Evolutionary conservation across 495 filamentous ascomycete species (phyloP), one percentile per base, ranked within the genome.

Genomic region (Xylaria castorea): DNA sequence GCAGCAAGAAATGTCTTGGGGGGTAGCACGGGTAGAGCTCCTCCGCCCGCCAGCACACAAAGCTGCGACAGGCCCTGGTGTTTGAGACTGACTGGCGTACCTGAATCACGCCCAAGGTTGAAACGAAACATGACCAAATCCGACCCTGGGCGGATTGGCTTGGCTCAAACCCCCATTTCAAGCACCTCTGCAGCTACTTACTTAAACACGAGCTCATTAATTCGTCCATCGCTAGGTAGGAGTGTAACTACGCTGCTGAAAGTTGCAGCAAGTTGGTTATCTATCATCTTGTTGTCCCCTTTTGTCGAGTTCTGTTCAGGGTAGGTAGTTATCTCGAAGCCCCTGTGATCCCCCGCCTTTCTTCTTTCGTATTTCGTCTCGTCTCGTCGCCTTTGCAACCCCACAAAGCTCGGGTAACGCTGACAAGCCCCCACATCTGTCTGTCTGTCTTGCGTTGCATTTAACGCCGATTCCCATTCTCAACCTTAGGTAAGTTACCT

Each of bases 281-380:
- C 32, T 38, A 53, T 67, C 64, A 67, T 53, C 64, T 53, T 53
- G 22, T 18, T 32, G 46, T 67, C 46, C 32, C 64, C 46, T 67
- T 50, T 66, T 22, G 63, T 66, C n/a, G 8, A 18, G 58, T 38
- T 16, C 3, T 60, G 27, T 36, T 20, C 11, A 5, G 22, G 34
- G 34, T 36, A 36, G 50, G 27, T 36, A n/a, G n/a, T n/a, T n/a
- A 61, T 61, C 58, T 61, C 34, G 20, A 61, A 40, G 32, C 57
- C 25, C 58, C 58, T 61, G 58, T 22, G 12, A 2, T 22, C 12
- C 55, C 55, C 58, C 58, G 34, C 58, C 58, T 38, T 61, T 61
- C 58, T 38, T 22, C 58, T 38, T 61, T 36, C 18, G 16, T 36
- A n/a, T n/a, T 30, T n/a, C 7, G 58, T 38, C 57, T 61, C n/a